Conservation (phyloP, 202 grass and related monocot genomes). For the Zoysia matrella region DNA sequence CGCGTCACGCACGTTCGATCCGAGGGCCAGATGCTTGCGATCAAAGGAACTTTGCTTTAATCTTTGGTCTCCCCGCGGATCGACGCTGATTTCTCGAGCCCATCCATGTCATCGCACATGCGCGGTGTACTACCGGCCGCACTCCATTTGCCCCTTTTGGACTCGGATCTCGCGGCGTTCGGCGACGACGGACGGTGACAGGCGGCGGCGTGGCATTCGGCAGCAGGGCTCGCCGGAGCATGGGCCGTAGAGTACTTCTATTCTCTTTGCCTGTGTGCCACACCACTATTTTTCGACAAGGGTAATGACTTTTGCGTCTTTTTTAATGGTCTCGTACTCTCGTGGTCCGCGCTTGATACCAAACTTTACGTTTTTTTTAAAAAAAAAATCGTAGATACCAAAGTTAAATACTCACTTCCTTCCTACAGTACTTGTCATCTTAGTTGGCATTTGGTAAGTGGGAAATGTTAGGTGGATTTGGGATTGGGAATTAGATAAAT, state of each 20-base stretch:
- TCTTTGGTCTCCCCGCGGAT: neutral
- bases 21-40: neutral
- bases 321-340: neutral
- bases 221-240: neutral
- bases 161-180: neutral
- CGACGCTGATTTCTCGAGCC: neutral
- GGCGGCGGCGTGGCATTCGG: neutral
- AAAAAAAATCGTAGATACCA: no score
- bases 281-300: neutral
- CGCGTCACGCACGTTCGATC: constrained; percentile 9
- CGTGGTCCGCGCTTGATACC: no score
- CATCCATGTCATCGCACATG: neutral
- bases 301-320: neutral
- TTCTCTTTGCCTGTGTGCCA: neutral
- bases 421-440: no score
- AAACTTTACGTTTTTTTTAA: no score
- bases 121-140: neutral
- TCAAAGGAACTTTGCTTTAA: constrained; percentile 2
- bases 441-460: no score
- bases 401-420: no score
- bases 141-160: neutral
- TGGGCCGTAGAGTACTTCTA: neutral
- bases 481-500: no score
- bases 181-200: neutral
- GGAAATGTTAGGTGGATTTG: no score